Conservation (phyloP, 2,329 filamentous ascomycete species). For the Colletotrichum eleusines region DNA sequence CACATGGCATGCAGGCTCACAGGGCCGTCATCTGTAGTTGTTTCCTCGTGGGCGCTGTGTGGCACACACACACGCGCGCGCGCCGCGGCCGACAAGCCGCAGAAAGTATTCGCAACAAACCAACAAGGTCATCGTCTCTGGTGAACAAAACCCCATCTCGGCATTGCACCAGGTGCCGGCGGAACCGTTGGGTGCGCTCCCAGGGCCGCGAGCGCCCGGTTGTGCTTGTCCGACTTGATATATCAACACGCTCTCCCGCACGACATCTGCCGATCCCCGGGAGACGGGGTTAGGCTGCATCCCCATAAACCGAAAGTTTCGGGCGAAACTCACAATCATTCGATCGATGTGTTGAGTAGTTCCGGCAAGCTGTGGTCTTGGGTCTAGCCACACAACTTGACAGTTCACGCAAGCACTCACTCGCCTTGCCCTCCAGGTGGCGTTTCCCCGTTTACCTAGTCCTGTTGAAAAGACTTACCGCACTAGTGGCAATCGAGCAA, state of each 20-base stretch:
- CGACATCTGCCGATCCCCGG: background rate
- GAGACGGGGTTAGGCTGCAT: background rate
- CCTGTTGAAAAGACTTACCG: no score
- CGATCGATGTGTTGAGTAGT: background rate
- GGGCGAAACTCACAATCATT: no score
- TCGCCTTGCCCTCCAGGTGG: background rate
- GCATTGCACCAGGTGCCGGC: conserved; percentile 10
- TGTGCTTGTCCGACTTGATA: background rate
- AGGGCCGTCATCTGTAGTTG: background rate
- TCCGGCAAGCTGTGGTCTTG: background rate
- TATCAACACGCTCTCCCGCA: background rate
- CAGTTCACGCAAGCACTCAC: background rate
- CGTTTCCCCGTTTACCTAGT: background rate
- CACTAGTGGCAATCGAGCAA: background rate
- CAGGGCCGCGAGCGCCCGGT: background rate
- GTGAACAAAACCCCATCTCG: background rate
- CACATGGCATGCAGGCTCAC: background rate
- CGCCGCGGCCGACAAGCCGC: background rate
- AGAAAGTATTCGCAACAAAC: background rate
- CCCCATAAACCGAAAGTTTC: background rate
- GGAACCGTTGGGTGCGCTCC: conserved; percentile 8
- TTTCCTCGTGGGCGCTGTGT: background rate
- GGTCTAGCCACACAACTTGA: background rate
- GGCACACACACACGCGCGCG: no score
- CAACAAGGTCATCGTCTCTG: background rate